Percentiles rank a stretch among this genome's conserved stretches.
Evolutionary conservation across 2,329 filamentous ascomycete genomes (phyloP).

Genomic region (Pseudovirgaria hyperparasitica): DNA sequence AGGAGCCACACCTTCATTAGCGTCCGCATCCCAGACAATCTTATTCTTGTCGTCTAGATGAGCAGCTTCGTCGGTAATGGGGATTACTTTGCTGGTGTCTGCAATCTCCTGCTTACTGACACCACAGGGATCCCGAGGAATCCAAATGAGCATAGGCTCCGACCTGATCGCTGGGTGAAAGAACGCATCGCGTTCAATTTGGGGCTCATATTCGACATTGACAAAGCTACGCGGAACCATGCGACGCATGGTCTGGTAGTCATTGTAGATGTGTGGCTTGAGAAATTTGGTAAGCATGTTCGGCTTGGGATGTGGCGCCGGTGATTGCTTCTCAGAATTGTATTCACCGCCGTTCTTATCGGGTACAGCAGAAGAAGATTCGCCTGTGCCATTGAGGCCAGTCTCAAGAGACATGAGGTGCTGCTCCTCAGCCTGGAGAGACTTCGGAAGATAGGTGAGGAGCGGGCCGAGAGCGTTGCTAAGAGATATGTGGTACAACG

Average conservation of each 20-base stretch:
- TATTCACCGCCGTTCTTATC: not conserved
- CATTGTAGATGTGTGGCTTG: constrained; percentile 21
- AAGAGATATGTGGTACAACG: constrained; percentile 28
- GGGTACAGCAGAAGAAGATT: not conserved
- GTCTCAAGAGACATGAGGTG: constrained; percentile 1
- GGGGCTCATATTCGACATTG: too few relatives aligned
- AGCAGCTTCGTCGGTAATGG: constrained; percentile 32
- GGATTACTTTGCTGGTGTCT: constrained; percentile 25
- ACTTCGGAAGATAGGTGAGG: constrained; percentile 11
- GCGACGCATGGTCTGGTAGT: constrained; percentile 19
- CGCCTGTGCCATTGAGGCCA: not conserved
- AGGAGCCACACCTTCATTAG: constrained; percentile 23
- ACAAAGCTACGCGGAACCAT: constrained; percentile 20
- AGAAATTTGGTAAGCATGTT: constrained; percentile 18
- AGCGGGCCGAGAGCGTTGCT: constrained; percentile 13
- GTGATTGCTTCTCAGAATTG: not conserved
- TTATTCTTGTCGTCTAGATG: constrained; percentile 32
- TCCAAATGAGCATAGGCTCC: constrained; percentile 32
- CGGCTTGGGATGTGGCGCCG: constrained; percentile 11
- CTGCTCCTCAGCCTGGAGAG: constrained; percentile 3
- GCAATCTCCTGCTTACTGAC: constrained; percentile 29
- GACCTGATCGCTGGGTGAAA: constrained; percentile 31
- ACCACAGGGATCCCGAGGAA: constrained; percentile 31
- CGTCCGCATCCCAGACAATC: constrained; percentile 32
- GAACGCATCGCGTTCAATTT: too few relatives aligned